These are phyloP conservation scores for Mimosa pudica DNA, from an alignment of 306 rosid genomes.

Conservation along the genomic window DNA sequence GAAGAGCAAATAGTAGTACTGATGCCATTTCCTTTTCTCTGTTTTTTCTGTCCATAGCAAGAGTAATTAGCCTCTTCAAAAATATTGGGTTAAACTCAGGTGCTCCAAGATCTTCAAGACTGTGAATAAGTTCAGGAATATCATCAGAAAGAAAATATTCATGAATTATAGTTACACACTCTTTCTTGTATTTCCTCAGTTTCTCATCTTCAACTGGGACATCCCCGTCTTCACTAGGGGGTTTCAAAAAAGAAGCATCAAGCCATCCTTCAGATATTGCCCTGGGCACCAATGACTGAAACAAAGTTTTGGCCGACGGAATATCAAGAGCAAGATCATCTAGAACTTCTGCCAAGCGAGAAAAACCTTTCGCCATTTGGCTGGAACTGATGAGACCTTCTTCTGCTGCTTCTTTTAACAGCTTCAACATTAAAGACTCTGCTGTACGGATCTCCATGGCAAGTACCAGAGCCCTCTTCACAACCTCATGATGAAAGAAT, in stretches of 20 bases:
- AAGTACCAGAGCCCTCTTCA: slow-evolving; percentile 84
- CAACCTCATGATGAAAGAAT: slow-evolving; percentile 98
- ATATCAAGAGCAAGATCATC: slow-evolving; percentile 98
- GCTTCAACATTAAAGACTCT: slow-evolving; percentile 65
- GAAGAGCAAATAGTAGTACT: slow-evolving; percentile 91
- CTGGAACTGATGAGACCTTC: slow-evolving; percentile 96
- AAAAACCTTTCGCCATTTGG: slow-evolving; percentile 94
- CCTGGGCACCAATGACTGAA: slow-evolving; percentile 65
- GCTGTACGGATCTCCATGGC: slow-evolving; percentile 84
- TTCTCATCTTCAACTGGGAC: slow-evolving; percentile 60
- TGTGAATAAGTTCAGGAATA: slow-evolving; percentile 89
- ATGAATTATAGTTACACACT: slow-evolving; percentile 82
- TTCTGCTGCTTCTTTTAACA: slow-evolving; percentile 91
- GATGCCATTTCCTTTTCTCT: slow-evolving; percentile 99
- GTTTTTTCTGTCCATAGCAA: slow-evolving; percentile 97
- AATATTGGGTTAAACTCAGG: slow-evolving; percentile 85
- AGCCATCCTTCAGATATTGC: slow-evolving; percentile 96
- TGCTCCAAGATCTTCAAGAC: slow-evolving; percentile 83
- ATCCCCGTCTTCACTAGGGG: slow-evolving; percentile 62
- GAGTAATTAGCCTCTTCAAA: slow-evolving; percentile 88
- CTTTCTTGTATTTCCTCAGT: slow-evolving; percentile 75
- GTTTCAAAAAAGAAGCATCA: slow-evolving; percentile 71
- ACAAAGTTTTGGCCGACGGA: slow-evolving; percentile 78
- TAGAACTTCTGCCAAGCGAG: slow-evolving; percentile 87
- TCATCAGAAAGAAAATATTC: slow-evolving; percentile 95